Evolutionary conservation across 306 rosid genomes (phyloP), one percentile per base, ranked within the genome.

Genomic region (Vigna reflexopilosa): DNA sequence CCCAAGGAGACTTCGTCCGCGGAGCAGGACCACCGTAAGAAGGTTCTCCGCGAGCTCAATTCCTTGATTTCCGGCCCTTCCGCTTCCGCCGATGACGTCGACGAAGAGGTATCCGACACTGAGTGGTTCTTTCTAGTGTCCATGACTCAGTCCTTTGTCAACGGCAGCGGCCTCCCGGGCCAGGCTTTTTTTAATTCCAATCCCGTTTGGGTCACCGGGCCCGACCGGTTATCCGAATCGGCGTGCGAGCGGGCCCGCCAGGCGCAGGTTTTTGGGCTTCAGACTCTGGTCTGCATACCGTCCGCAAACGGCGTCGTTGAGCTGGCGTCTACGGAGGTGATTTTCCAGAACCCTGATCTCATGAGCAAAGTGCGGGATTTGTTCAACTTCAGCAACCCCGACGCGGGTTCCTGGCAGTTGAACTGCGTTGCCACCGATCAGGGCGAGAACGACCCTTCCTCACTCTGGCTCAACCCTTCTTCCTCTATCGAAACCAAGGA

Each of bases 41-140:
- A 90, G 80, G 85, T 95, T 16, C 96, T 95, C 7, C 87, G 99
- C 0, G 98, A 95, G 34, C 91, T 95, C 12, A 93, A 95, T 52
- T 95, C 99, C 0, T 32, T 91, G 7, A 93, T 95, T 64, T 93
- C 97, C 9, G 97, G 98, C 6, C 73, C 94, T 1, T 81, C 93
- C 2, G 6, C 85, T 6, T 14, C 83, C 0, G 9, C 69, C 0
- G 94, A 86, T 2, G 97, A 93, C 8, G 86, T 88, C 3, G 98
- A 92, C 19, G 99, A 93, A 55, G 94, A 93, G 63, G 97, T 93
- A 1, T 93, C 99, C 9, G 98, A 95, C 59, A 91, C 99, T 0
- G 99, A 95, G 77, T 95, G 99, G 99, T 93, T 93, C 90, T 95
- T 91, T 34, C 82, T 95, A 0, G 85, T 95, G 2, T 95, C 99